Evolutionary conservation across 1,284 basidiomycete genomes (phyloP).

Genomic region (Trichosporon sp.): DNA sequence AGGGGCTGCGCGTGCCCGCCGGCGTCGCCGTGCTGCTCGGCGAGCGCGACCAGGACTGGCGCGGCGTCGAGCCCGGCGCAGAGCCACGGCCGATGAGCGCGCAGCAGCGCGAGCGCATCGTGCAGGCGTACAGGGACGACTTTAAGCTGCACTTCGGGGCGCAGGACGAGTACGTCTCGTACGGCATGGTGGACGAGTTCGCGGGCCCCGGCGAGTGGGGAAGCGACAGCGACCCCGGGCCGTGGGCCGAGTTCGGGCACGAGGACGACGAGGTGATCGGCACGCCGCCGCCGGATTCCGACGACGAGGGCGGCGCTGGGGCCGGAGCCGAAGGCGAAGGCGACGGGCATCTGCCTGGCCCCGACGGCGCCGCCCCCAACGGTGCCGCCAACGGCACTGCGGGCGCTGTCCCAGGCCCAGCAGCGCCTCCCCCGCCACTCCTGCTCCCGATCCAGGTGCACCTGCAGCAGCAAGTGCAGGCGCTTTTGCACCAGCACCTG

Average conservation of each 20-base stretch:
- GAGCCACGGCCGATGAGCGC: background rate
- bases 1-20: background rate
- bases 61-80: background rate
- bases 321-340: no score
- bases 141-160: background rate
- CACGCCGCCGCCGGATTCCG: background rate
- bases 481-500: background rate
- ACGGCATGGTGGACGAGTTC: background rate
- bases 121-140: background rate
- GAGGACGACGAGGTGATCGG: constrained; percentile 2
- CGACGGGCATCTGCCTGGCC: background rate
- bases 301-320: background rate
- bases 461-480: background rate
- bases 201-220: background rate
- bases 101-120: background rate
- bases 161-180: background rate
- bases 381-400: background rate
- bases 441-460: background rate
- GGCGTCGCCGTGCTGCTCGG: background rate
- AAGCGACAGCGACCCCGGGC: background rate
- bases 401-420: background rate
- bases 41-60: background rate
- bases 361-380: background rate
- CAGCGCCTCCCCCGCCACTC: background rate
- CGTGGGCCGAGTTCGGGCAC: background rate